A percentile compares a stretch with the other conserved stretches of the same genome.
Conservation (phyloP, 1,284 basidiomycete species). For the Polyporus tsugae region DNA sequence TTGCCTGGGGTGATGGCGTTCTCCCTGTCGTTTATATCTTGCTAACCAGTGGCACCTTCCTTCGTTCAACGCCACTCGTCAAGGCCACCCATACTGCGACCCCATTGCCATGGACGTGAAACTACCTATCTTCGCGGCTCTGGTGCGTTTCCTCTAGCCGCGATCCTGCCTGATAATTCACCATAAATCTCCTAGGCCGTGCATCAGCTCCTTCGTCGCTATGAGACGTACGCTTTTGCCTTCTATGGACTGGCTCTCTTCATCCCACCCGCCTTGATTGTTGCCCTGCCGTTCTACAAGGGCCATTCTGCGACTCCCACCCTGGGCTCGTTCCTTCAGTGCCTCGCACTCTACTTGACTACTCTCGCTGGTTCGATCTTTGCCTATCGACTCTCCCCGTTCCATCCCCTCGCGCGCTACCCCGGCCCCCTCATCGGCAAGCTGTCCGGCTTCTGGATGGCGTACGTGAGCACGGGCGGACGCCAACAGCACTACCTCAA, state of each 20-base stretch:
- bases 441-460: conserved; percentile 34
- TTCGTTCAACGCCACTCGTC: not conserved
- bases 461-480: conserved; percentile 30
- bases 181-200: not conserved
- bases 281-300: not conserved
- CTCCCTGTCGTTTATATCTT: not conserved
- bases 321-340: not conserved
- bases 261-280: not conserved
- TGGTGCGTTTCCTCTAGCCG: not conserved
- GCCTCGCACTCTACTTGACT: not conserved
- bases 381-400: conserved; percentile 40
- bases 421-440: conserved; percentile 39
- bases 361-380: conserved; percentile 31
- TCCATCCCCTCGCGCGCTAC: conserved; percentile 31
- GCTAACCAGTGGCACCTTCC: not conserved
- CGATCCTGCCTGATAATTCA: not conserved
- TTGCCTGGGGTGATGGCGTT: not conserved
- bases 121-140: not conserved
- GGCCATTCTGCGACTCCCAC: not conserved
- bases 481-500: conserved; percentile 36
- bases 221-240: not conserved
- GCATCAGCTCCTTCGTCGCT: not conserved
- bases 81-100: not conserved
- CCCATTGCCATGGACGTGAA: not conserved
- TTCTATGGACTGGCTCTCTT: not conserved